Evolutionary conservation across 2,329 filamentous ascomycete genomes (phyloP).

Genomic region (Penicillium rolfsii): DNA sequence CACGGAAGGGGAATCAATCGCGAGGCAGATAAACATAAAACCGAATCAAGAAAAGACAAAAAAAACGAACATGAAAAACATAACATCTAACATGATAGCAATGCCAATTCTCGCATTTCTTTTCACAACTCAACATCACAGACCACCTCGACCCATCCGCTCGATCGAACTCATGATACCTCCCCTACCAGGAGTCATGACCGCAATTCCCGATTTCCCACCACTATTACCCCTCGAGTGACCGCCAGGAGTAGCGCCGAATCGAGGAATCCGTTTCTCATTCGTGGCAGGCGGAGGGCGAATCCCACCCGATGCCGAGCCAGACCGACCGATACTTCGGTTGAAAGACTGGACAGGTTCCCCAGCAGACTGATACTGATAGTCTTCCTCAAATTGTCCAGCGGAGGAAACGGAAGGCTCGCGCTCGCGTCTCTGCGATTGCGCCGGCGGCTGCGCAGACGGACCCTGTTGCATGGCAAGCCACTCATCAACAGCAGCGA

Average conservation of each 20-base stretch:
- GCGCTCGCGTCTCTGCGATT: conserved; percentile 13
- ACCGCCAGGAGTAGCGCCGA: conserved; percentile 36
- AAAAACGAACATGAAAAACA: not conserved
- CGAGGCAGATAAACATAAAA: conserved; percentile 2
- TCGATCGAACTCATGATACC: conserved; percentile 85
- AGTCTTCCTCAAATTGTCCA: conserved; percentile 18
- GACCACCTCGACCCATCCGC: conserved; percentile 70
- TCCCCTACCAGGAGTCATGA: conserved; percentile 57
- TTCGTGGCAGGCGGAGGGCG: conserved; percentile 37
- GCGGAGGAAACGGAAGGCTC: conserved; percentile 27
- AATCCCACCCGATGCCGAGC: conserved; percentile 31
- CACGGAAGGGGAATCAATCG: conserved; percentile 21
- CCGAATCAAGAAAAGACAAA: not conserved
- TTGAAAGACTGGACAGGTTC: conserved; percentile 28
- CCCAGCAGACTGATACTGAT: conserved; percentile 15
- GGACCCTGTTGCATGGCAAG: conserved; percentile 45
- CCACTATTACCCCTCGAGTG: conserved; percentile 43
- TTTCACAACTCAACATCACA: not conserved
- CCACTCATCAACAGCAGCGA: conserved; percentile 53
- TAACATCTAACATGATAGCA: not conserved
- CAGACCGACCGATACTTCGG: conserved; percentile 32
- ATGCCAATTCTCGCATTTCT: not conserved
- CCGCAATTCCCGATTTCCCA: conserved; percentile 42
- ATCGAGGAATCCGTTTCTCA: conserved; percentile 38
- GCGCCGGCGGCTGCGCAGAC: conserved; percentile 12